These are phyloP conservation scores for Solanum chacoense DNA, from an alignment of 305 asterid species.

Conservation along the genomic window DNA sequence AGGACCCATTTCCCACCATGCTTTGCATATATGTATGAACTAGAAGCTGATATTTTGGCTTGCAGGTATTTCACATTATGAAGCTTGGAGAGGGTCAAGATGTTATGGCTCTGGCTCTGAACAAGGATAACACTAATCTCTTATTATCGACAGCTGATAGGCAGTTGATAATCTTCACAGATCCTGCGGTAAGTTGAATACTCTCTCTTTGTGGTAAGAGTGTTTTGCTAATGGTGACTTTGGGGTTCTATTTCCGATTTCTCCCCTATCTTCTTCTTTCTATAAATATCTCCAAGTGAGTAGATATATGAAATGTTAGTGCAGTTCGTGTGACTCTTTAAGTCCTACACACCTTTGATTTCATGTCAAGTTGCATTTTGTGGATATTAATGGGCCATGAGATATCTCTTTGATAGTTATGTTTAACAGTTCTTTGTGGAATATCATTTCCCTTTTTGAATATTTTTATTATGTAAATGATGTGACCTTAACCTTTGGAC, in stretches of 20 bases:
- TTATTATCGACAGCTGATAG: constrained; percentile 83
- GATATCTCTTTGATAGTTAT: not conserved
- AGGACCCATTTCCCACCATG: not conserved
- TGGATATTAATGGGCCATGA: not conserved
- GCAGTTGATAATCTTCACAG: constrained; percentile 78
- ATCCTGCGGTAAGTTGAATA: constrained; percentile 77
- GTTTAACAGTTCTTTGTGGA: not conserved
- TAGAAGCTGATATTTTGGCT: constrained; percentile 4
- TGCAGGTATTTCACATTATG: constrained; percentile 62
- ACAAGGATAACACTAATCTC: constrained; percentile 78
- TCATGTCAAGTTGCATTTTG: not conserved
- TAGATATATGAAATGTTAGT: not conserved
- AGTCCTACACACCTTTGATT: not conserved
- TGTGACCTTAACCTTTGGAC: not conserved
- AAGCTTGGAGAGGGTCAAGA: constrained; percentile 71
- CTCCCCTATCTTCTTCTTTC: not conserved
- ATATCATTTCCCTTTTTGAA: not conserved
- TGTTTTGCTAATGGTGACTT: constrained; percentile 1
- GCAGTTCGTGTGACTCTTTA: not conserved
- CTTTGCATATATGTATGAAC: constrained; percentile 4
- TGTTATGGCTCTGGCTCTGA: constrained; percentile 60
- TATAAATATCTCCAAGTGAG: not conserved
- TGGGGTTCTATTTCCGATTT: not conserved
- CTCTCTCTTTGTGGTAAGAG: constrained; percentile 1
- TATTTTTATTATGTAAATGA: not conserved